A percentile compares a stretch with the other conserved stretches of the same genome.
Evolutionary conservation across 2,329 filamentous ascomycete genomes (phyloP).

Genomic region (Penicillium thymicola): DNA sequence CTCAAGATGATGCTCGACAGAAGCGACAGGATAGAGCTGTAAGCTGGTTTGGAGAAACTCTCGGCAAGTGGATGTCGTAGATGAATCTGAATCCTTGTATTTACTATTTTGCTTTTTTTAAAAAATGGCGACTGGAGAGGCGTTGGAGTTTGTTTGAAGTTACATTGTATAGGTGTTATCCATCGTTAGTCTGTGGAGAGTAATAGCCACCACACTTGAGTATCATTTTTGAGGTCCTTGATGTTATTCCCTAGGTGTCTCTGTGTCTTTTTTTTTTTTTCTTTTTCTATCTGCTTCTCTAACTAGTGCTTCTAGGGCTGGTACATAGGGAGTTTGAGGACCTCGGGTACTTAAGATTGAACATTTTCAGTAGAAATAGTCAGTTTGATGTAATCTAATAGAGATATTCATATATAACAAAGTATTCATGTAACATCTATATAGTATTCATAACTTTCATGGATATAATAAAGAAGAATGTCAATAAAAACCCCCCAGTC

Average conservation of each 20-base stretch:
- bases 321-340: not conserved
- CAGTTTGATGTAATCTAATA: not conserved
- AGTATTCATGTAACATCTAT: not conserved
- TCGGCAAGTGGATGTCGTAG: slow-evolving; percentile 42
- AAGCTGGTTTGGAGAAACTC: slow-evolving; percentile 44
- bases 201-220: not conserved
- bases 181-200: not conserved
- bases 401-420: not conserved
- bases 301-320: not conserved
- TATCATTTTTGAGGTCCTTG: not conserved
- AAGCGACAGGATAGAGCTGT: slow-evolving; percentile 40
- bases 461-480: not conserved
- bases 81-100: not conserved
- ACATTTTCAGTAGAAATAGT: not conserved
- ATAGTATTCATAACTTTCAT: too few relatives aligned
- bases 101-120: not conserved
- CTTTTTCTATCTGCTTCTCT: not conserved
- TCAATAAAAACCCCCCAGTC: not conserved
- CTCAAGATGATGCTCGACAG: slow-evolving; percentile 35
- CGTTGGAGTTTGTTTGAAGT: not conserved
- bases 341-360: not conserved
- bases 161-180: not conserved
- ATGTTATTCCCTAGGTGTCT: too few relatives aligned
- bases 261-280: not conserved
- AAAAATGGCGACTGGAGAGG: slow-evolving; percentile 1